phyloP scores from a whole-genome alignment of 2,329 filamentous ascomycete genomes.

The Helminthosporium solani region DNA sequence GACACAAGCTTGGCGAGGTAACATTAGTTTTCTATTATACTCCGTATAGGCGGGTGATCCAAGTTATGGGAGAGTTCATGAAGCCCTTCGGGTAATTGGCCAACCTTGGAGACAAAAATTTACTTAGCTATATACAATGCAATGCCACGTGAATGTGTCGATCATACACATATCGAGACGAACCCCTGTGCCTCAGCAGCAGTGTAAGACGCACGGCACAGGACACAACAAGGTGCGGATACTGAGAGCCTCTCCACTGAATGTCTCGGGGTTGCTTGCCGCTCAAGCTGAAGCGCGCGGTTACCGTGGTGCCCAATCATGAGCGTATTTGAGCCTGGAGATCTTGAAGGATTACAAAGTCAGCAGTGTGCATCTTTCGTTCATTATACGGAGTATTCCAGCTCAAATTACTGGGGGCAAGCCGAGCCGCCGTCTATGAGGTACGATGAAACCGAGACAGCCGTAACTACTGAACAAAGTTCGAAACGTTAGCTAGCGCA shows the following conservation, averaged over 20 bases:
- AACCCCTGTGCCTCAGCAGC: background rate
- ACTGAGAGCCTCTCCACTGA: background rate
- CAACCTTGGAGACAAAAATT: too few relatives aligned
- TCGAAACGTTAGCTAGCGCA: background rate
- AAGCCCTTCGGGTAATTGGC: background rate
- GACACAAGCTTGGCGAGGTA: background rate
- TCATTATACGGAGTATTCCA: too few relatives aligned
- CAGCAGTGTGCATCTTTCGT: background rate
- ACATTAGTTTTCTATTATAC: conserved; percentile 1
- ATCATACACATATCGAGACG: conserved; percentile 14
- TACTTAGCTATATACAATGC: too few relatives aligned
- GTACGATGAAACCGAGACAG: background rate
- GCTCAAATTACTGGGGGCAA: background rate
- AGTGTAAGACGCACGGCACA: too few relatives aligned
- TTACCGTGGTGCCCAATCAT: background rate
- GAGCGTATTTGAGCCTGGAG: background rate
- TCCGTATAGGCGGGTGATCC: background rate
- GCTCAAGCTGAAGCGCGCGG: background rate
- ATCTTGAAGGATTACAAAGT: background rate
- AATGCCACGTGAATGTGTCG: conserved; percentile 14
- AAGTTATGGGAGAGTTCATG: background rate
- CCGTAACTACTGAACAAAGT: background rate
- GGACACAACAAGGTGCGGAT: too few relatives aligned
- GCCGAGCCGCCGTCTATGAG: background rate
- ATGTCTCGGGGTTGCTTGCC: background rate